These are phyloP conservation scores for Fusarium newnesense DNA, from an alignment of 2,329 filamentous ascomycete genomes.

Conservation along the genomic window DNA sequence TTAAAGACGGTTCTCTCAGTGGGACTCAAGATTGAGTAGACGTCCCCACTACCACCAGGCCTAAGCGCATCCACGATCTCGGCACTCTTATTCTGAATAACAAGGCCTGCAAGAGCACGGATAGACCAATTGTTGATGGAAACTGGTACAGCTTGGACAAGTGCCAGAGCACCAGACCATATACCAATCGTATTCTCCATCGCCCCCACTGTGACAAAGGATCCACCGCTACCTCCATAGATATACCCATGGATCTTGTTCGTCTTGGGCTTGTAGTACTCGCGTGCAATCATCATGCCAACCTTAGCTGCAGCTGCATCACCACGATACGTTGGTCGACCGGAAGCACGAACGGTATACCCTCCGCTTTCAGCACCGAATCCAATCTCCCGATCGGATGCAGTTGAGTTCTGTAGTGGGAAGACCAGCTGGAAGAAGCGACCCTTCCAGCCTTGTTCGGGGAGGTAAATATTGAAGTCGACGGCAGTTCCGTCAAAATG, in stretches of 20 bases:
- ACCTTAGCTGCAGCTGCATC: background rate
- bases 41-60: rapidly evolving
- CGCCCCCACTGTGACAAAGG: background rate
- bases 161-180: background rate
- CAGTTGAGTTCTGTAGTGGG: background rate
- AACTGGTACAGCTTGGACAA: background rate
- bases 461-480: background rate
- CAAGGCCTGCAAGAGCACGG: background rate
- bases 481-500: rapidly evolving
- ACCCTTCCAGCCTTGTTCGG: rapidly evolving
- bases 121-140: background rate
- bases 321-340: background rate
- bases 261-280: background rate
- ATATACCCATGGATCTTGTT: background rate
- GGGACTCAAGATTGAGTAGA: rapidly evolving
- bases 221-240: background rate
- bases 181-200: background rate
- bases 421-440: background rate
- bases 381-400: rapidly evolving
- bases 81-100: background rate
- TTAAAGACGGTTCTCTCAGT: rapidly evolving
- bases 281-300: rapidly evolving
- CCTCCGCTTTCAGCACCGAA: background rate
- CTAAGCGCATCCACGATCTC: rapidly evolving
- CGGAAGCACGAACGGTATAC: background rate